phyloP scores from a whole-genome alignment of 2,329 filamentous ascomycete species.

The Pestalotiopsis sp. region DNA sequence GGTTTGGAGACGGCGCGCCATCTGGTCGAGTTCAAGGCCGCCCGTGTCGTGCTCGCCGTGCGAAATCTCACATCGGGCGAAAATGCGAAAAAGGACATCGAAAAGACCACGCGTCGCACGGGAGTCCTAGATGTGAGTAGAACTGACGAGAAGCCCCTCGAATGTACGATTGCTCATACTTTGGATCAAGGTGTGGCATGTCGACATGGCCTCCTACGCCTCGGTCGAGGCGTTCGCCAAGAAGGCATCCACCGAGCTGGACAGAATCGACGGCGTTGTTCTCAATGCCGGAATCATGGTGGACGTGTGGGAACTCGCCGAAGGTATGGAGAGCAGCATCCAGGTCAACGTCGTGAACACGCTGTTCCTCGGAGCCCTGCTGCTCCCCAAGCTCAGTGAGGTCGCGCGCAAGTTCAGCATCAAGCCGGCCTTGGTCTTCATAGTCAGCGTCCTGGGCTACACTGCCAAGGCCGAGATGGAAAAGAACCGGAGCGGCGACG shows the following conservation, averaged over 20 bases:
- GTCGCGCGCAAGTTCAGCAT: background rate
- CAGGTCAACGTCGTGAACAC: slow-evolving; percentile 2
- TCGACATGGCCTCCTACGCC: slow-evolving; percentile 8
- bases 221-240: slow-evolving; percentile 8
- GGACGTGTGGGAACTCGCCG: background rate
- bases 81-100: slow-evolving; percentile 11
- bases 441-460: slow-evolving; percentile 14
- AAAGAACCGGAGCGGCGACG: slow-evolving; percentile 4
- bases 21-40: slow-evolving; percentile 3
- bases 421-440: slow-evolving; percentile 9
- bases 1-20: slow-evolving; percentile 7
- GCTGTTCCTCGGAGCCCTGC: background rate
- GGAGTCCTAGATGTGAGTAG: slow-evolving; percentile 9
- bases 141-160: background rate
- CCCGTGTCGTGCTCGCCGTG: slow-evolving; percentile 11
- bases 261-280: slow-evolving; percentile 10
- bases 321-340: slow-evolving; percentile 4
- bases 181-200: slow-evolving; percentile 5
- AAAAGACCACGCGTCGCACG: slow-evolving; percentile 8
- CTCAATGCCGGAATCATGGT: slow-evolving; percentile 3
- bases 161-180: background rate
- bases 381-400: slow-evolving; percentile 4
- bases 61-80: slow-evolving; percentile 11
- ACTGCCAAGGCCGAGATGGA: slow-evolving; percentile 14
- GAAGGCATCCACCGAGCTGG: slow-evolving; percentile 9